phyloP scores from a whole-genome alignment of 2,329 filamentous ascomycete genomes.

The Cordyceps pruinosa region DNA sequence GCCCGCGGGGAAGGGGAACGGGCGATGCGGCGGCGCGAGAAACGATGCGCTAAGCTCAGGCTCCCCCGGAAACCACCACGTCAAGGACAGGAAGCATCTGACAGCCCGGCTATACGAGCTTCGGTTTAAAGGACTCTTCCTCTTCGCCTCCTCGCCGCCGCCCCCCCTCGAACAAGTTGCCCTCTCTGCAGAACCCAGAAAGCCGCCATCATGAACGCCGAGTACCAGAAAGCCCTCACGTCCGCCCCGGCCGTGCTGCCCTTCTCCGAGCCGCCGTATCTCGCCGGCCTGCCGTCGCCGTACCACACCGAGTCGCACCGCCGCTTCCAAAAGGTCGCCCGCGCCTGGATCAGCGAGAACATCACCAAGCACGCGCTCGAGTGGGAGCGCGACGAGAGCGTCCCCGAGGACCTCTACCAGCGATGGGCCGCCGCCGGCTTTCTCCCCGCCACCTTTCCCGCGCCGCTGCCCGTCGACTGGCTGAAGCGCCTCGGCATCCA shows the following conservation, averaged over 20 bases:
- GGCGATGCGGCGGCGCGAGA: not conserved
- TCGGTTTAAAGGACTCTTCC: not conserved
- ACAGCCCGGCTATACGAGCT: constrained; percentile 5
- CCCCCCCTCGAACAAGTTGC: not conserved
- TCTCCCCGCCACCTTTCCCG: constrained; percentile 62
- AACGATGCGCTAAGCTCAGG: constrained; percentile 2
- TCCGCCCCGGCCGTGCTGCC: constrained; percentile 31
- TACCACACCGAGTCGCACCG: constrained; percentile 61
- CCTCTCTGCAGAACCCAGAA: not conserved
- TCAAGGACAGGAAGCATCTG: constrained; percentile 1
- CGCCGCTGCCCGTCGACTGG: constrained; percentile 62
- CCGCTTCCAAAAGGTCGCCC: constrained; percentile 59
- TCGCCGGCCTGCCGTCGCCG: constrained; percentile 62
- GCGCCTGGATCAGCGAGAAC: constrained; percentile 58
- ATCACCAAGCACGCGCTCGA: constrained; percentile 56
- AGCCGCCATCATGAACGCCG: constrained; percentile 7
- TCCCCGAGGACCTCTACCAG: constrained; percentile 52
- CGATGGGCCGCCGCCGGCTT: constrained; percentile 55
- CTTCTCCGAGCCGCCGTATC: constrained; percentile 66
- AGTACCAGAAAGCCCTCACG: constrained; percentile 8
- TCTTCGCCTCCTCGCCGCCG: too few species aligned
- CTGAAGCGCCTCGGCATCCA: constrained; percentile 58
- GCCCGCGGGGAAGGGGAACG: too few species aligned
- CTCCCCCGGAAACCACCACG: not conserved
- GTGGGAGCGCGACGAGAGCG: constrained; percentile 60